These are phyloP conservation scores for Clitocybe nebularis DNA, from an alignment of 1,284 basidiomycete species.

Conservation along the genomic window DNA sequence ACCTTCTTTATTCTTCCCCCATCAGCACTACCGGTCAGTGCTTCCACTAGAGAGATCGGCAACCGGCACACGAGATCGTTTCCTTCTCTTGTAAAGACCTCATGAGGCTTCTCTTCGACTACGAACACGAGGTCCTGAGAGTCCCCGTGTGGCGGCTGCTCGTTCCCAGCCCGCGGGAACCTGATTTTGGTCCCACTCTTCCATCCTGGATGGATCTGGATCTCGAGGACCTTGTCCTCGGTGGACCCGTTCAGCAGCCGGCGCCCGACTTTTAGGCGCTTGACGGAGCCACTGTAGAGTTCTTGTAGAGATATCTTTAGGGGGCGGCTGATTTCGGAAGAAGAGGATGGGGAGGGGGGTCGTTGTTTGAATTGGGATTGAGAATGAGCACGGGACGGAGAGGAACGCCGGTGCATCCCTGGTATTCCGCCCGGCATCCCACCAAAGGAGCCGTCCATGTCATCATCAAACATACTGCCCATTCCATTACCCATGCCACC, in stretches of 20 bases:
- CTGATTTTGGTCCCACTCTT: conserved; percentile 90
- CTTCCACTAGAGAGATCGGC: conserved; percentile 78
- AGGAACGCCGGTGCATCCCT: conserved; percentile 31
- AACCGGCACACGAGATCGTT: conserved; percentile 72
- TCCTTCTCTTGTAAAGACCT: conserved; percentile 71
- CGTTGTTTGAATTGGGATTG: conserved; percentile 12
- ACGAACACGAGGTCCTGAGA: conserved; percentile 87
- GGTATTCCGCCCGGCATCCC: conserved; percentile 55
- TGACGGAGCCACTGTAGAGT: conserved; percentile 85
- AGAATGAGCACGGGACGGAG: conserved; percentile 17
- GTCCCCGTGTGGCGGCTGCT: conserved; percentile 62
- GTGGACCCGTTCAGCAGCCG: conserved; percentile 66
- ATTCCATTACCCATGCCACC: conserved; percentile 25
- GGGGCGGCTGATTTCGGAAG: conserved; percentile 76
- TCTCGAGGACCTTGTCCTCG: conserved; percentile 91
- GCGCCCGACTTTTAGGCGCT: conserved; percentile 87
- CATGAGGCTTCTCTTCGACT: conserved; percentile 87
- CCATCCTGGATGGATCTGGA: conserved; percentile 84
- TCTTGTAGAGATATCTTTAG: conserved; percentile 89
- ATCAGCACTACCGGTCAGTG: conserved; percentile 52
- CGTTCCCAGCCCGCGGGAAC: conserved; percentile 86
- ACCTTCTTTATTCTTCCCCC: conserved; percentile 43
- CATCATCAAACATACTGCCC: conserved; percentile 44
- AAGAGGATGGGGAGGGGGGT: conserved; percentile 16
- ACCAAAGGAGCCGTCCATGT: conserved; percentile 38